These are phyloP conservation scores for Zymoseptoria ardabiliae DNA, from an alignment of 2,329 filamentous ascomycete genomes.

Conservation along the genomic window DNA sequence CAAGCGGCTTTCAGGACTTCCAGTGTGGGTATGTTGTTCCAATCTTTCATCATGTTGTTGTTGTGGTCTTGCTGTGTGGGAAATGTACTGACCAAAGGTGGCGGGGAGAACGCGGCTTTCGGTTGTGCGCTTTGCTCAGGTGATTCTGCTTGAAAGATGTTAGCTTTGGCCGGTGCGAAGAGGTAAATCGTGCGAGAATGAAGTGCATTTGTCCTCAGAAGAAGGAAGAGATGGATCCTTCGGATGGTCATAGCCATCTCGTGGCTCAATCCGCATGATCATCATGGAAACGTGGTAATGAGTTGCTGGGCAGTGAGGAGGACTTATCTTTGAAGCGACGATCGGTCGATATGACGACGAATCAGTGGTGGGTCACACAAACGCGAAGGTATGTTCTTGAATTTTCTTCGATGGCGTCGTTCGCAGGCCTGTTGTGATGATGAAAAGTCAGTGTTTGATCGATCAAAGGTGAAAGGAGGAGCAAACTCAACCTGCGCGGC, in stretches of 20 bases:
- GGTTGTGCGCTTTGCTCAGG: not conserved
- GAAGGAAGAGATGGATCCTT: not conserved
- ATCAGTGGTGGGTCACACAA: not conserved
- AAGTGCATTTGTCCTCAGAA: not conserved
- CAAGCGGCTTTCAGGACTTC: not conserved
- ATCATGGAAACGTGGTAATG: not conserved
- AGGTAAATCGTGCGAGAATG: not conserved
- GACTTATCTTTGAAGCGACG: not conserved
- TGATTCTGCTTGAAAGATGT: not conserved
- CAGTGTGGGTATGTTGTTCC: not conserved
- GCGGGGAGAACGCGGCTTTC: not conserved
- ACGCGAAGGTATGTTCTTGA: not conserved
- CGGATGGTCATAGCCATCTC: not conserved
- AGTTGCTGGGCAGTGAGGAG: not conserved
- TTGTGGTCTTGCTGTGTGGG: not conserved
- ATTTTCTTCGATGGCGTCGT: not conserved
- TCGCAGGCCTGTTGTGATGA: not conserved
- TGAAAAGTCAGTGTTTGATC: not conserved
- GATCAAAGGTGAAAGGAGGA: not conserved
- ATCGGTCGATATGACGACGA: not conserved
- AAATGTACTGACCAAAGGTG: not conserved
- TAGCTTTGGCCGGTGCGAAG: not conserved
- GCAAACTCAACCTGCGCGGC: not conserved
- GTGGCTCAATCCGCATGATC: not conserved
- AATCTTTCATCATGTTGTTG: not conserved